A percentile compares a stretch with the other conserved stretches of the same genome.
Conservation (phyloP, 176 grass and related monocot species). For the Carex cristatella region DNA sequence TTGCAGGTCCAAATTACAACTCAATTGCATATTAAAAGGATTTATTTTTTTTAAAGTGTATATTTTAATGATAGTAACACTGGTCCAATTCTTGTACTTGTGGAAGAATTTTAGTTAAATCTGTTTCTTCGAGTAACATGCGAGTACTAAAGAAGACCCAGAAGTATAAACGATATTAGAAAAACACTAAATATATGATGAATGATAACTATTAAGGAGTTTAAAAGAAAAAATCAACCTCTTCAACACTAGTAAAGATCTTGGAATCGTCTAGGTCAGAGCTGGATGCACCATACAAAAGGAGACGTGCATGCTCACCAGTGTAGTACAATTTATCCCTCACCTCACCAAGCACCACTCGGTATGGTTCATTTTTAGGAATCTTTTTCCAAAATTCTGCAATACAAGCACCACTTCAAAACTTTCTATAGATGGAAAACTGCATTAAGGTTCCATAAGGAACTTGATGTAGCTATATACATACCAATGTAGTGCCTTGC, state of each 20-base stretch:
- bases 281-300: slow-evolving; percentile 67
- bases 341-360: slow-evolving; percentile 91
- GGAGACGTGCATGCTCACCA: slow-evolving; percentile 70
- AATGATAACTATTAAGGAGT: not conserved
- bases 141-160: not conserved
- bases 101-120: not conserved
- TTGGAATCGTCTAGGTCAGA: slow-evolving; percentile 45
- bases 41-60: not conserved
- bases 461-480: not conserved
- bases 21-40: not conserved
- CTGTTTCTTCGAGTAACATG: not conserved
- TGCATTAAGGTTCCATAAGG: not conserved
- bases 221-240: slow-evolving; percentile 34
- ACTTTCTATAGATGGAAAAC: not conserved
- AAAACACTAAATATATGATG: not conserved
- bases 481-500: slow-evolving; percentile 98
- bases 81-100: not conserved
- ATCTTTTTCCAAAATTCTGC: slow-evolving; percentile 98
- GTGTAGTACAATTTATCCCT: slow-evolving; percentile 91
- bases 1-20: not conserved
- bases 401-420: slow-evolving; percentile 29
- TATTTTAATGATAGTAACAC: not conserved
- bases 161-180: not conserved
- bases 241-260: slow-evolving; percentile 72
- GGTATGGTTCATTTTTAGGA: slow-evolving; percentile 93